phyloP scores from a whole-genome alignment of 1,139 yeast species.

The Yamadazyma atmosphaerica region DNA sequence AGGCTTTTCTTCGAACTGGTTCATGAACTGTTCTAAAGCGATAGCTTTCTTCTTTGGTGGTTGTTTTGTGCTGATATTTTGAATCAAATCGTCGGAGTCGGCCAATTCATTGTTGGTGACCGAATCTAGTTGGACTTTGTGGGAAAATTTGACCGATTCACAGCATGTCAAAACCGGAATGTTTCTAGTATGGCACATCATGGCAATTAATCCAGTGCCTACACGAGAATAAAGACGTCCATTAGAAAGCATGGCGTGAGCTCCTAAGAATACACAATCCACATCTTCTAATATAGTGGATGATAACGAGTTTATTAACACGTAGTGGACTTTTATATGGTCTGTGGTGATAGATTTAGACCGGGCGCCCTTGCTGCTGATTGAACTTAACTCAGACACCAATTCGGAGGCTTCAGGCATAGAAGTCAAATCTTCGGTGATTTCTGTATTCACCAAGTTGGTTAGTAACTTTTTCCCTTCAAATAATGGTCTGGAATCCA shows the following conservation, averaged over 20 bases:
- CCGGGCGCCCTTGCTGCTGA: slow-evolving; percentile 15
- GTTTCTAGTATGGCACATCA: slow-evolving; percentile 84
- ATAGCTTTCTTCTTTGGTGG: slow-evolving; percentile 64
- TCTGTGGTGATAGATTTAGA: slow-evolving; percentile 34
- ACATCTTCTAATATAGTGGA: slow-evolving; percentile 77
- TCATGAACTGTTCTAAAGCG: slow-evolving; percentile 66
- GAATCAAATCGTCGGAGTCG: slow-evolving; percentile 72
- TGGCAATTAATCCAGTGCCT: slow-evolving; percentile 92
- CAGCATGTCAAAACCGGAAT: slow-evolving; percentile 95
- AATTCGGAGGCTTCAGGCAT: background rate
- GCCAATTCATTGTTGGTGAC: slow-evolving; percentile 93
- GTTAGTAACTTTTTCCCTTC: slow-evolving; percentile 84
- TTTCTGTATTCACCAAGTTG: slow-evolving; percentile 46
- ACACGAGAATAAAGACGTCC: slow-evolving; percentile 92
- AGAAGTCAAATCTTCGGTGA: slow-evolving; percentile 24
- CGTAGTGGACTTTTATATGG: slow-evolving; percentile 52
- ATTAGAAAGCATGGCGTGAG: slow-evolving; percentile 95
- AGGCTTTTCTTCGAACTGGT: slow-evolving; percentile 32
- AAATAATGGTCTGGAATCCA: slow-evolving; percentile 93
- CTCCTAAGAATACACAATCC: slow-evolving; percentile 90
- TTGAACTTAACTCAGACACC: slow-evolving; percentile 50
- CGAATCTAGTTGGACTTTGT: slow-evolving; percentile 92
- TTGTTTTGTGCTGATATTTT: slow-evolving; percentile 42
- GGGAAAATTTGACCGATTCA: slow-evolving; percentile 92
- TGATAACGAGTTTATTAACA: slow-evolving; percentile 74